Evolutionary conservation across 306 rosid genomes (phyloP), one percentile per base, ranked within the genome.

Genomic region (Calophaca sinica): DNA sequence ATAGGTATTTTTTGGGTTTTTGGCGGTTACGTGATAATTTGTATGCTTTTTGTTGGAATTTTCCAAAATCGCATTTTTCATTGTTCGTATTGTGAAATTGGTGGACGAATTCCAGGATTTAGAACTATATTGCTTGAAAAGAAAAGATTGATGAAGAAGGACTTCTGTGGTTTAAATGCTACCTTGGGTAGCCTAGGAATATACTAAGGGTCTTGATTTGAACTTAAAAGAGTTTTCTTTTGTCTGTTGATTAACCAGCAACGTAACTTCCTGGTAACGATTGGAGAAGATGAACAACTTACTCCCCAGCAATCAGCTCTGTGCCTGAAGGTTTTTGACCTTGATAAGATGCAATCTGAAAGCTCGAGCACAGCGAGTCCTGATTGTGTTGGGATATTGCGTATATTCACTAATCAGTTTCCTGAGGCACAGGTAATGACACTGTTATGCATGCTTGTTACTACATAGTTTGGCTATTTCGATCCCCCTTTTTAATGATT

Each of bases 301-400:
- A 52, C 96, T 55, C 87, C 96, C 4, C 97, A 90, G 73, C 90
- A 86, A 54, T 85, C 96, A 9, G 83, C 96, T 61, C 67, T 83
- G 82, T 94, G 99, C 76, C 86, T 94, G 49, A 94, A 92, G 87
- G 99, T 94, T 78, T 94, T 94, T 58, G 96, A 92, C 81, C 93
- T 94, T 26, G 99, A 94, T 81, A 94, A 86, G 86, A 94, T 92
- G 75, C 89, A 94, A 81, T 81, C 96, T 0, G 97, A 90, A 81
- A 80, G 99, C 79, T 79, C 99, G 6, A 94, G 97, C 85, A 73
- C 85, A 4, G 72, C 83, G 1, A 87, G 71, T 84, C 99, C 99
- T 15, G 97, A 94, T 79, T 94, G 99, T 81, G 93, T 94, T 79
- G 99, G 99, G 78, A 94, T 88, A 73, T 72, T 94, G 85, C 91